Evolutionary conservation across 331 rosid genomes (phyloP).

Genomic region (Telfairia occidentalis): DNA sequence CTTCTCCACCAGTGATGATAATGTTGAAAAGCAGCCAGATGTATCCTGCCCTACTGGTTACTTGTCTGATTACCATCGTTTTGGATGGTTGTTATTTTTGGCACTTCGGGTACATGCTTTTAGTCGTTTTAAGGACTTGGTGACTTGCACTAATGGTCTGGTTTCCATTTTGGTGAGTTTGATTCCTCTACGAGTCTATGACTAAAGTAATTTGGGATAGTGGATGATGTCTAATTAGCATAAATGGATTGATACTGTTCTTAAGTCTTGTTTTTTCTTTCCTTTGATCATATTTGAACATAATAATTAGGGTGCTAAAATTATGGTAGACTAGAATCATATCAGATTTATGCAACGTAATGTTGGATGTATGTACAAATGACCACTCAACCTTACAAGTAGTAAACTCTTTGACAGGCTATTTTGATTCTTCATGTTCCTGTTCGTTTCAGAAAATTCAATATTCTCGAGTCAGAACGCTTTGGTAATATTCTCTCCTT

Average conservation of each 20-base stretch:
- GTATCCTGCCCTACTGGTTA: constrained; percentile 21
- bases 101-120: constrained; percentile 82
- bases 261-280: neutral
- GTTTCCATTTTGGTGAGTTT: constrained; percentile 79
- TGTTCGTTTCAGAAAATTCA: constrained; percentile 44
- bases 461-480: constrained; percentile 51
- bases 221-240: neutral
- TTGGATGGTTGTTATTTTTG: constrained; percentile 96
- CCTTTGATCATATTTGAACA: neutral
- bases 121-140: constrained; percentile 75
- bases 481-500: constrained; percentile 40
- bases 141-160: constrained; percentile 79
- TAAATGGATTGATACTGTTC: neutral
- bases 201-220: neutral
- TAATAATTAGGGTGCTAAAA: neutral
- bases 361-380: neutral
- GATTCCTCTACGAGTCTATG: neutral
- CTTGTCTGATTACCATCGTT: constrained; percentile 68
- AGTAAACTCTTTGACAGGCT: constrained; percentile 44
- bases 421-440: constrained; percentile 82
- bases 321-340: neutral
- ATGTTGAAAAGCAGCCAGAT: constrained; percentile 29
- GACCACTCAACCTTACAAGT: neutral
- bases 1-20: constrained; percentile 49
- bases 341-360: neutral